Evolutionary conservation across 345 rosid genomes (phyloP).

Genomic region (Angophora floribunda): DNA sequence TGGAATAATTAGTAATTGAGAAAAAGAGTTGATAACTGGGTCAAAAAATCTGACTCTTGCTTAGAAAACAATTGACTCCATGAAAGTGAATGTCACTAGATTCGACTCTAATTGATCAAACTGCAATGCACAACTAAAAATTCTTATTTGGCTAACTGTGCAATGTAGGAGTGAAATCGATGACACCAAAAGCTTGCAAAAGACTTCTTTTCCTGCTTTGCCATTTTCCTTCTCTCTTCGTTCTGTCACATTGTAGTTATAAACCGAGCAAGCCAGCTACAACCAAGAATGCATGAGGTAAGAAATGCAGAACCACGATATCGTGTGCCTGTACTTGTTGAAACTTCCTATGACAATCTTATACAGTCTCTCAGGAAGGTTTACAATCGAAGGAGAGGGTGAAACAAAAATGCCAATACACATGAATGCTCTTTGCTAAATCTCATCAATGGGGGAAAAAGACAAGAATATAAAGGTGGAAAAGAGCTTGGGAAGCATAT

Average conservation of each 20-base stretch:
- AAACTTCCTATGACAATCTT: background rate
- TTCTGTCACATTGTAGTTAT: background rate
- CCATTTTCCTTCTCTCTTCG: background rate
- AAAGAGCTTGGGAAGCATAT: background rate
- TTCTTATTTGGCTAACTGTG: background rate
- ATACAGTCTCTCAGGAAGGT: background rate
- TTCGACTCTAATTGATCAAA: background rate
- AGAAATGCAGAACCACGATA: background rate
- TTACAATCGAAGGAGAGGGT: background rate
- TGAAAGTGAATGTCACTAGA: background rate
- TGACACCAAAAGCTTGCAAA: background rate
- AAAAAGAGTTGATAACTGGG: background rate
- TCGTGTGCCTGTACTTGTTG: background rate
- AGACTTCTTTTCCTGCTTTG: background rate
- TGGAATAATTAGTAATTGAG: background rate
- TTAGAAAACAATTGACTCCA: background rate
- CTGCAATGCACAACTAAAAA: background rate
- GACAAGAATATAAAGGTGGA: background rate
- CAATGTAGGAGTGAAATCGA: background rate
- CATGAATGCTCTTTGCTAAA: background rate
- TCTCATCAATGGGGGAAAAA: background rate
- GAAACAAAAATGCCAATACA: background rate
- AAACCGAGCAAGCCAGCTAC: background rate
- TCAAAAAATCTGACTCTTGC: background rate
- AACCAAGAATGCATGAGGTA: background rate